Evolutionary conservation across 2,329 filamentous ascomycete species (phyloP).

Genomic region (Lachnellula willkommii): DNA sequence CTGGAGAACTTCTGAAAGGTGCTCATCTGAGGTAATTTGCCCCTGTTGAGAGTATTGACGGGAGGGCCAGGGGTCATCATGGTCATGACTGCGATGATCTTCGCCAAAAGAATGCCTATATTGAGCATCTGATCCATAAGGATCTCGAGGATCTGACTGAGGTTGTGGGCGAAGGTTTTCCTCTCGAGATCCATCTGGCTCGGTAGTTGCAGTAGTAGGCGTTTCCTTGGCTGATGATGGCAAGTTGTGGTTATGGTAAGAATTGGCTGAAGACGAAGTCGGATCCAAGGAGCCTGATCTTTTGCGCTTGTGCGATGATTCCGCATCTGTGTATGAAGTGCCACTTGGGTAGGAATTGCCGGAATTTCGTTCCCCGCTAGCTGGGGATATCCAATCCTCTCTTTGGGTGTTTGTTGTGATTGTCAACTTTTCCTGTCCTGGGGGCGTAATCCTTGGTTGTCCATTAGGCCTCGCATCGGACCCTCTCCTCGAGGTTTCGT

Average conservation of each 20-base stretch:
- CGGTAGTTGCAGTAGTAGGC: slow-evolving; percentile 25
- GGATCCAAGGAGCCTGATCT: slow-evolving; percentile 59
- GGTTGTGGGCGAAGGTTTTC: slow-evolving; percentile 43
- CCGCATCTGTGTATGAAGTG: slow-evolving; percentile 23
- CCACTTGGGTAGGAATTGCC: slow-evolving; percentile 22
- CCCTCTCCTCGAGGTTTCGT: slow-evolving; percentile 19
- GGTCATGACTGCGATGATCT: slow-evolving; percentile 18
- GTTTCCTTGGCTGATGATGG: slow-evolving; percentile 33
- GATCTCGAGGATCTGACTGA: slow-evolving; percentile 34
- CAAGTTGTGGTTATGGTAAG: slow-evolving; percentile 34
- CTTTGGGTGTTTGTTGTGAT: slow-evolving; percentile 27
- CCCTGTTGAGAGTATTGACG: slow-evolving; percentile 39
- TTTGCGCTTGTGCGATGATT: slow-evolving; percentile 59
- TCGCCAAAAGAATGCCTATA: slow-evolving; percentile 25
- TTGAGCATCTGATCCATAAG: slow-evolving; percentile 21
- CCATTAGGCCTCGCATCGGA: slow-evolving; percentile 30
- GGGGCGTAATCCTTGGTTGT: slow-evolving; percentile 27
- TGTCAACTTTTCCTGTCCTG: slow-evolving; percentile 31
- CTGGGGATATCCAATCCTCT: slow-evolving; percentile 28
- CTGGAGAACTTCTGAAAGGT: slow-evolving; percentile 46
- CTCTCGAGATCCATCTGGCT: slow-evolving; percentile 36
- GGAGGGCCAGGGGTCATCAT: slow-evolving; percentile 24
- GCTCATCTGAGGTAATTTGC: slow-evolving; percentile 43
- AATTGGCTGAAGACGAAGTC: slow-evolving; percentile 29
- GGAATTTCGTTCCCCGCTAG: slow-evolving; percentile 22